Conservation (phyloP, 78 protist species). For the Tieghemostelium lacteum region DNA sequence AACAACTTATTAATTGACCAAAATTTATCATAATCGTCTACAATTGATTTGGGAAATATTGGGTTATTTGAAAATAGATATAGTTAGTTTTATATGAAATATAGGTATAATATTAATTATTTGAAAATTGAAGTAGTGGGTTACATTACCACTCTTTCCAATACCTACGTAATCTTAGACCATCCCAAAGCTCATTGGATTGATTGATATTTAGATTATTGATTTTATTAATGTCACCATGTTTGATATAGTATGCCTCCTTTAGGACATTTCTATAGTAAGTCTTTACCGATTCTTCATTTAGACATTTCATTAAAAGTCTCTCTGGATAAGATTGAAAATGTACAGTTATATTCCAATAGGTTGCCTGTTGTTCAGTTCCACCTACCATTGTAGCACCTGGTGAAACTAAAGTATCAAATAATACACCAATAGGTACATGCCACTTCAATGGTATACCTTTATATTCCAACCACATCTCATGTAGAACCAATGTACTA, state of each 20-base stretch:
- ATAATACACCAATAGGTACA: constrained; percentile 70
- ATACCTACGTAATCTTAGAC: constrained; percentile 62
- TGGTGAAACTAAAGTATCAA: constrained; percentile 20
- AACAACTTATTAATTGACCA: constrained; percentile 68
- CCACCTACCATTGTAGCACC: neutral
- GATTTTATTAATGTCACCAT: constrained; percentile 65
- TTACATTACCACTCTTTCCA: too few species aligned
- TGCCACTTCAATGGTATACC: constrained; percentile 75
- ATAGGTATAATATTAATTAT: too few species aligned
- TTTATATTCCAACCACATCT: constrained; percentile 69
- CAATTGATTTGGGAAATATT: neutral
- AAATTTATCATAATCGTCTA: constrained; percentile 74
- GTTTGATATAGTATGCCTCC: constrained; percentile 67
- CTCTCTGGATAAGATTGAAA: constrained; percentile 73
- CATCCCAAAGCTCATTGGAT: constrained; percentile 79
- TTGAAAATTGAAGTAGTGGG: too few species aligned
- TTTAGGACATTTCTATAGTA: constrained; percentile 72
- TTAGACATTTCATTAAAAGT: constrained; percentile 26
- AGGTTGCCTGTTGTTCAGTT: neutral
- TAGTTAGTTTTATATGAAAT: too few species aligned
- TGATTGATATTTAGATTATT: constrained; percentile 69
- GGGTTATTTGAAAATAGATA: neutral
- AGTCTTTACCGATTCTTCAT: constrained; percentile 39
- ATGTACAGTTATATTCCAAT: constrained; percentile 69
- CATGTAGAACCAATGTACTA: constrained; percentile 58